Evolutionary conservation across 2,329 filamentous ascomycete species (phyloP), one percentile per base, ranked within the genome.

Genomic region (Talaromyces sp.): DNA sequence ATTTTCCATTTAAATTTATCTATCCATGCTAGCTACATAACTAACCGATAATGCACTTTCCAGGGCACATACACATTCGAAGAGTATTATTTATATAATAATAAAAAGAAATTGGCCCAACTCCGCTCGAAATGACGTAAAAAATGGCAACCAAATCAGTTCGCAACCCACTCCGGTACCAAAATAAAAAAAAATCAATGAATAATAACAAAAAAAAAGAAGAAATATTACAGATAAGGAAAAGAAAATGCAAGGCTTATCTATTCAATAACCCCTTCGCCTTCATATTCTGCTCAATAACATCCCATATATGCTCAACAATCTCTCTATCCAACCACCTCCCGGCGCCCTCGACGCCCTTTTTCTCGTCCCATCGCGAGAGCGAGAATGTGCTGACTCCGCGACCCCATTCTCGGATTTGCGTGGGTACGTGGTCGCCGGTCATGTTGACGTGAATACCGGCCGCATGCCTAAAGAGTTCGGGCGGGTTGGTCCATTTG

Each of bases 381-480:
- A 99, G 84, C 54, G 85, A 84, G 56, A 89, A 88, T 48, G 83
- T 86, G 69, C 91, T 77, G 24, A 99, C 92, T 48, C 90, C 88
- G 63, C 93, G 85, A 1, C 94, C 93, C 90, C 93, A 96, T 56
- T 85, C 85, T 66, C 86, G 88, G 41, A 99, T 88, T 48, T 85
- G 88, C 58, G 89, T 84, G 1, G 94, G 94, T 3, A 88, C 77
- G 63, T 86, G 83, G 70, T 97, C 92, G 55, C 90, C 92, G 63
- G 89, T 85, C 91, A 92, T 97, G 3, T 94, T 94, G 2, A 99
- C 87, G 70, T 91, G 96, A 55, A 99, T 80, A 59, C 94, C 94
- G 14, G 91, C 81, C 2, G 91, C 90, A 70, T 97, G 90, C 66
- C 87, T 86, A 79, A 99, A 99, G 55, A 99, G 81, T 70, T 97